Evolutionary conservation across 129 eudicot genomes (phyloP).

Genomic region (Arctium minus): DNA sequence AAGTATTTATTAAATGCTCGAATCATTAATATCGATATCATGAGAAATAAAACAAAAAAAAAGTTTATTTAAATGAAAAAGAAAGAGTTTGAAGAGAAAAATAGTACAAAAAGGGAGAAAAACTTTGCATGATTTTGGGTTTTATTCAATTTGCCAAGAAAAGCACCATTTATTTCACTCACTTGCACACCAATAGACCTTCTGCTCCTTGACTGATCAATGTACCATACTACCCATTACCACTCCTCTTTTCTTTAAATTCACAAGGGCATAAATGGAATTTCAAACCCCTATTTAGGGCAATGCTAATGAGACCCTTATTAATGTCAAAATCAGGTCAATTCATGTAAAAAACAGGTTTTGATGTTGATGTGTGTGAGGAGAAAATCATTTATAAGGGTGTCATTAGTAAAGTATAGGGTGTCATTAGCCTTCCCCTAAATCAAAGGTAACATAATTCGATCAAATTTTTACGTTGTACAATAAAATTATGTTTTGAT

Average conservation of each 20-base stretch:
- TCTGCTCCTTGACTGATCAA: not conserved
- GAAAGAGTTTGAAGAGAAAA: not conserved
- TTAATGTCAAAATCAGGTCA: too few species aligned
- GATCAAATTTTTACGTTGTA: too few species aligned
- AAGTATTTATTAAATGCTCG: too few species aligned
- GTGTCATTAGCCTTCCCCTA: not conserved
- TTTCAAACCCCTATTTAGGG: not conserved
- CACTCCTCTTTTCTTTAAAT: not conserved
- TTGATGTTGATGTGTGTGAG: too few species aligned
- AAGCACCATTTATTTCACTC: slow-evolving; percentile 11
- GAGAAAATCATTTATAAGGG: too few species aligned
- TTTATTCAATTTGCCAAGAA: slow-evolving; percentile 10
- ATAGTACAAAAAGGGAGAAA: not conserved
- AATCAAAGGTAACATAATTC: not conserved
- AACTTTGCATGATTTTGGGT: not conserved
- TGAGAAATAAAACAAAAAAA: too few species aligned
- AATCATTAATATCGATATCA: too few species aligned
- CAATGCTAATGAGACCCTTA: too few species aligned
- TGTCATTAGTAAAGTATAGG: too few species aligned
- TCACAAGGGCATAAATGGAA: not conserved
- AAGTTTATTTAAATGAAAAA: not conserved
- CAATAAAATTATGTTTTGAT: not conserved
- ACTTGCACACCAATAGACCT: not conserved
- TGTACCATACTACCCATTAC: not conserved
- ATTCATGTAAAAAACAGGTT: too few species aligned